These are phyloP conservation scores for Cryphonectria parasitica DNA, from an alignment of 2,329 filamentous ascomycete species.

Conservation along the genomic window DNA sequence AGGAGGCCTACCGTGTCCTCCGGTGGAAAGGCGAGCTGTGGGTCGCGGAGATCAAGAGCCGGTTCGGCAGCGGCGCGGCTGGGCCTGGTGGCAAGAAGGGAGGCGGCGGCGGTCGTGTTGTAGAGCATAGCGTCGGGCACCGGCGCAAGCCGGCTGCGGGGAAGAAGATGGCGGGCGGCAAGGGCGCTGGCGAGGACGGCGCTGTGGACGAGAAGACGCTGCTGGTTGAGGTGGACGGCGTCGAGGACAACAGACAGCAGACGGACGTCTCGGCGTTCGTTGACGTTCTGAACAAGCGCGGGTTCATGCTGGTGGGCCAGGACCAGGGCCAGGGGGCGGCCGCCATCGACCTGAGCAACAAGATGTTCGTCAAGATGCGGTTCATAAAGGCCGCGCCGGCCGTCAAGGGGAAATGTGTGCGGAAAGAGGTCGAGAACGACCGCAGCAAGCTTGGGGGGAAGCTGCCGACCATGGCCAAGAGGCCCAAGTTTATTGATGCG, in stretches of 20 bases:
- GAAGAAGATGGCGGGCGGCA: constrained; percentile 53
- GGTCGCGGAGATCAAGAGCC: constrained; percentile 91
- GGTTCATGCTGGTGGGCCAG: constrained; percentile 79
- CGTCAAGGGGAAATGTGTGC: constrained; percentile 74
- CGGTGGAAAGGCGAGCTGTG: constrained; percentile 95
- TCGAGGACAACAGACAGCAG: constrained; percentile 65
- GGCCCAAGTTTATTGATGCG: constrained; percentile 62
- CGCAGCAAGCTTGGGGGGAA: constrained; percentile 31
- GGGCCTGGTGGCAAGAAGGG: constrained; percentile 47
- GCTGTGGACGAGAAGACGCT: constrained; percentile 59
- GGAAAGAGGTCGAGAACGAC: constrained; percentile 64
- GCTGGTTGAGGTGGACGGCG: constrained; percentile 72
- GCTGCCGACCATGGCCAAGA: constrained; percentile 41
- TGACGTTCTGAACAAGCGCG: constrained; percentile 76
- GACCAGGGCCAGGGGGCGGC: constrained; percentile 61
- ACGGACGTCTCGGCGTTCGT: constrained; percentile 90
- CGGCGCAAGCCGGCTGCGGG: constrained; percentile 50
- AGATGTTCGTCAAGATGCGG: constrained; percentile 98
- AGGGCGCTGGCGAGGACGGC: constrained; percentile 49
- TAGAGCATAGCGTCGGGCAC: constrained; percentile 74
- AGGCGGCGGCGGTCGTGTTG: constrained; percentile 42
- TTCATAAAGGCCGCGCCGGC: constrained; percentile 85
- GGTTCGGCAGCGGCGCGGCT: constrained; percentile 63
- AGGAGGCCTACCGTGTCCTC: constrained; percentile 90
- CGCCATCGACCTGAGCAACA: constrained; percentile 83